phyloP scores from a whole-genome alignment of 2,329 filamentous ascomycete genomes.

The Chaetothyriales sp. region DNA sequence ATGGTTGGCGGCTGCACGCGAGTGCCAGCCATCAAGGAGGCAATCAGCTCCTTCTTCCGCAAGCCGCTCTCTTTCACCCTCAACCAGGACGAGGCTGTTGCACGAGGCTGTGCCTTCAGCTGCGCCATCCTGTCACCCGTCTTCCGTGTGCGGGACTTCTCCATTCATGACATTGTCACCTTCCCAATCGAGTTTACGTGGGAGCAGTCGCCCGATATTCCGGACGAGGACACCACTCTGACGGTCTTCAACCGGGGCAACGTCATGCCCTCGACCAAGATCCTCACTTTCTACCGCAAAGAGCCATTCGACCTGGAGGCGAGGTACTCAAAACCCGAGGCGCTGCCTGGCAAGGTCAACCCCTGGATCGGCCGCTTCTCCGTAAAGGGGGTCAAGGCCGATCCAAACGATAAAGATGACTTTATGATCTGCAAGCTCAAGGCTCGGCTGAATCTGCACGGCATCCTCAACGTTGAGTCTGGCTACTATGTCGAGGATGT shows the following conservation, averaged over 20 bases:
- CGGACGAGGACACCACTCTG: conserved; percentile 92
- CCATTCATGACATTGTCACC: conserved; percentile 90
- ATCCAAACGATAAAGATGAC: conserved; percentile 60
- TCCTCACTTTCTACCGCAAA: conserved; percentile 97
- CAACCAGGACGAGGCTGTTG: conserved; percentile 95
- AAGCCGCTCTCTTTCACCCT: conserved; percentile 89
- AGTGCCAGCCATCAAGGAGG: conserved; percentile 82
- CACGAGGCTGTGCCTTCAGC: conserved; percentile 89
- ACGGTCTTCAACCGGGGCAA: conserved; percentile 97
- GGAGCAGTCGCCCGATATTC: conserved; percentile 97
- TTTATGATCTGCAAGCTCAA: conserved; percentile 99
- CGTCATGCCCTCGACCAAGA: conserved; percentile 94
- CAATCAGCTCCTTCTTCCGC: conserved; percentile 78
- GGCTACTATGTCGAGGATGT: conserved; percentile 97
- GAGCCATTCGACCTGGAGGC: conserved; percentile 94
- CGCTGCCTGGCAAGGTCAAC: conserved; percentile 74
- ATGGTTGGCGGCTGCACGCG: conserved; percentile 89
- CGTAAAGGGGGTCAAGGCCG: conserved; percentile 91
- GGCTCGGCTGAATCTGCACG: conserved; percentile 90
- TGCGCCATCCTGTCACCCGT: conserved; percentile 94
- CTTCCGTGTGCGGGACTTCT: conserved; percentile 96
- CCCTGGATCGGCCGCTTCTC: conserved; percentile 97
- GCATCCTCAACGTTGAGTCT: conserved; percentile 87
- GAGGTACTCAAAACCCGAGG: conserved; percentile 73
- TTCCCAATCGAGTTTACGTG: conserved; percentile 98